Evolutionary conservation across 371 early-diverging fungal genomes (phyloP).

Genomic region (Capillidium heterosporum): DNA sequence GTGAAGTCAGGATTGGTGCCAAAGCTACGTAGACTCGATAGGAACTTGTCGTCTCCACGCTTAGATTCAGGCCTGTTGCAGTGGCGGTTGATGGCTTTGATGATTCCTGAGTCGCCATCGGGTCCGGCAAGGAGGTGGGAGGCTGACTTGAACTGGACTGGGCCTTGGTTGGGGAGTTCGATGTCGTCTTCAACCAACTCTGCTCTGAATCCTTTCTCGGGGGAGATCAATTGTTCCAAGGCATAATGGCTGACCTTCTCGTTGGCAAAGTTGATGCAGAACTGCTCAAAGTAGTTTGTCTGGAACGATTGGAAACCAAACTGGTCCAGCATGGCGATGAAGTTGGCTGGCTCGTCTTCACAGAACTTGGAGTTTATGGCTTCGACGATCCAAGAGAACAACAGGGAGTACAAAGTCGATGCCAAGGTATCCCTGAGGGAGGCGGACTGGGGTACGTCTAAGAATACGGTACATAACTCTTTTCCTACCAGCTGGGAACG

Average conservation of each 20-base stretch:
- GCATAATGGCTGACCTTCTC: constrained; percentile 59
- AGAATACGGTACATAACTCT: constrained; percentile 71
- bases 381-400: constrained; percentile 79
- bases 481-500: constrained; percentile 41
- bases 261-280: constrained; percentile 59
- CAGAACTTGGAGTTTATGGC: constrained; percentile 61
- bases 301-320: constrained; percentile 34
- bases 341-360: constrained; percentile 37
- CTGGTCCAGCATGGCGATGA: constrained; percentile 51
- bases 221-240: constrained; percentile 8
- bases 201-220: not conserved
- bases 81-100: constrained; percentile 30
- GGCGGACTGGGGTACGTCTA: constrained; percentile 53
- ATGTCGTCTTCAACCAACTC: not conserved
- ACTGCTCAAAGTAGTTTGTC: constrained; percentile 48
- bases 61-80: constrained; percentile 16
- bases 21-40: constrained; percentile 17
- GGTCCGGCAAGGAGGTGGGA: constrained; percentile 11
- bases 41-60: constrained; percentile 17
- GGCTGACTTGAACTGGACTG: constrained; percentile 11
- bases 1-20: constrained; percentile 22
- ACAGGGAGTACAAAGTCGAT: constrained; percentile 51
- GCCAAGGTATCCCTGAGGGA: constrained; percentile 62
- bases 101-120: constrained; percentile 30
- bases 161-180: not conserved